Conservation (phyloP, 2,329 filamentous ascomycete species). For the Aspergillus aculeatus region DNA sequence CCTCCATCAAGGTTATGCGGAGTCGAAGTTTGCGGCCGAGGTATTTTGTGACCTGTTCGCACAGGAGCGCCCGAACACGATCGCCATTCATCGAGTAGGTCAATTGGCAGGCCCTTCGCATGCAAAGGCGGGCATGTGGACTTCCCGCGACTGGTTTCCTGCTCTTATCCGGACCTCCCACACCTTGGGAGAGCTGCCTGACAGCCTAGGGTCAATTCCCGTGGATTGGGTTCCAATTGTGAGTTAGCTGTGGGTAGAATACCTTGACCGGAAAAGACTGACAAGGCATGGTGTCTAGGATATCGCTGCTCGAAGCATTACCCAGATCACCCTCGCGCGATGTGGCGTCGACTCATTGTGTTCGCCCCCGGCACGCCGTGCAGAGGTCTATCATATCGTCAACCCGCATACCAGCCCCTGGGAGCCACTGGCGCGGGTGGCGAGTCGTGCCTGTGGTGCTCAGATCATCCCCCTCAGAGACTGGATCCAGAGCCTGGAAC, state of each 20-base stretch:
- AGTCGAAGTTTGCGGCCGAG: slow-evolving; percentile 5
- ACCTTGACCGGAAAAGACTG: no score
- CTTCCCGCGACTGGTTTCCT: slow-evolving; percentile 4
- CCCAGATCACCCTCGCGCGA: not conserved
- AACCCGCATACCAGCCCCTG: not conserved
- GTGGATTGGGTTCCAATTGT: slow-evolving; percentile 11
- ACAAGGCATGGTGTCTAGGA: not conserved
- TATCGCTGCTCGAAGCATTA: not conserved
- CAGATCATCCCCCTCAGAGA: not conserved
- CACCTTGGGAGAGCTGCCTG: not conserved
- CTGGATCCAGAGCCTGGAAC: not conserved
- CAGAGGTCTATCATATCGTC: not conserved
- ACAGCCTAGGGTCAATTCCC: not conserved
- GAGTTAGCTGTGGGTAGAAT: not conserved
- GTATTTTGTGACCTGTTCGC: not conserved
- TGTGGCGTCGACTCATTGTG: no score
- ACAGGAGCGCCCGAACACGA: not conserved
- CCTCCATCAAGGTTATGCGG: slow-evolving; percentile 1
- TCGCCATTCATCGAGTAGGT: slow-evolving; percentile 4
- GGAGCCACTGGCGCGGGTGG: not conserved
- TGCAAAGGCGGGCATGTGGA: slow-evolving; percentile 1
- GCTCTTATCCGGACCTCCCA: slow-evolving; percentile 3
- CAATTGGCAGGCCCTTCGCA: slow-evolving; percentile 2
- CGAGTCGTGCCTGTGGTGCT: not conserved
- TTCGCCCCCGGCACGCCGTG: no score